These are phyloP conservation scores for Pseudozyma hubeiensis DNA, from an alignment of 1,284 basidiomycete species.

Conservation along the genomic window DNA sequence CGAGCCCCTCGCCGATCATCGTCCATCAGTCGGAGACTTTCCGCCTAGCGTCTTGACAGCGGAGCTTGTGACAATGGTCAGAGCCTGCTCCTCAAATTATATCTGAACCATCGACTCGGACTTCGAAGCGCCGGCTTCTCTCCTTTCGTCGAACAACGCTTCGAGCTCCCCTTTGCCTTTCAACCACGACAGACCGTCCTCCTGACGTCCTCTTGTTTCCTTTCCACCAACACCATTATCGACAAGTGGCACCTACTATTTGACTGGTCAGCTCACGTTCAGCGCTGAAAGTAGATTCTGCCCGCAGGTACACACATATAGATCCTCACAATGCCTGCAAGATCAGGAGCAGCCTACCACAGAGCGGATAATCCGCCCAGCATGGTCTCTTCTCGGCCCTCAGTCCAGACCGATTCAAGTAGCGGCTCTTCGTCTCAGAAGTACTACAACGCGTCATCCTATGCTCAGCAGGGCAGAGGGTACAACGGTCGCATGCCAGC, in stretches of 20 bases:
- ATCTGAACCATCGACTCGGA: neutral
- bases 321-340: conserved; percentile 19
- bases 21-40: conserved; percentile 10
- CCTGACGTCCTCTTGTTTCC: conserved; percentile 2
- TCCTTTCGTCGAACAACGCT: neutral
- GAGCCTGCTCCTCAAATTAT: neutral
- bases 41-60: conserved; percentile 1
- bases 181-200: neutral
- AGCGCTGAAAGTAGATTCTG: too few species aligned
- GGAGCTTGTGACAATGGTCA: neutral
- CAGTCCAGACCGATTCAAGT: conserved; percentile 34
- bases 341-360: conserved; percentile 40
- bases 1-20: conserved; percentile 40
- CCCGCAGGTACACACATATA: neutral
- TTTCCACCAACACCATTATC: conserved; percentile 16
- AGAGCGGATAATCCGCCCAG: conserved; percentile 37
- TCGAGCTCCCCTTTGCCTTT: neutral
- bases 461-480: conserved; percentile 4
- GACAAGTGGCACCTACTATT: neutral
- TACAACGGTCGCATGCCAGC: conserved; percentile 15
- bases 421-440: conserved; percentile 41
- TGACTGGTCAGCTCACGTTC: neutral
- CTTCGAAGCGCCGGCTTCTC: neutral
- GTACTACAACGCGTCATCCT: conserved; percentile 26
- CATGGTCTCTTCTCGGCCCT: conserved; percentile 34